A percentile compares a stretch with the other conserved stretches of the same genome.
Conservation (phyloP, 257 asterid species). For the Sherardia arvensis region DNA sequence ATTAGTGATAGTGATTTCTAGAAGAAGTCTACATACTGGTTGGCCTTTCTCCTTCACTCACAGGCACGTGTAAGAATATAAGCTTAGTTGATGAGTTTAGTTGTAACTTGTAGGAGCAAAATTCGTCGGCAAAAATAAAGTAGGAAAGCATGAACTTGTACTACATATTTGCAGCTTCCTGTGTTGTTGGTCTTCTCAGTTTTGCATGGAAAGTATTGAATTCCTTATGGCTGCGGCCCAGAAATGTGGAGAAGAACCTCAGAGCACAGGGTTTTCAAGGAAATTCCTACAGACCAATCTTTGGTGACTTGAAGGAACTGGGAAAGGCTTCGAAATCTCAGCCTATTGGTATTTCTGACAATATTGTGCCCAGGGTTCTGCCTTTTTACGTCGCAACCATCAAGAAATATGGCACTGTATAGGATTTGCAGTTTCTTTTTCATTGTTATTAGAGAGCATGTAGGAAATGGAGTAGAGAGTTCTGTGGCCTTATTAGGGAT, state of each 20-base stretch:
- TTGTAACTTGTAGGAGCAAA: no score
- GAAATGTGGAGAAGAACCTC: slow-evolving; percentile 3
- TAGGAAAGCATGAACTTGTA: background rate
- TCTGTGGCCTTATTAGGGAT: no score
- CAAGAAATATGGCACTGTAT: slow-evolving; percentile 24
- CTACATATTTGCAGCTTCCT: background rate
- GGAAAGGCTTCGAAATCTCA: slow-evolving; percentile 3
- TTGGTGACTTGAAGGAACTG: slow-evolving; percentile 10
- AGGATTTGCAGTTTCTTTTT: no score
- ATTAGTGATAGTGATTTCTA: background rate
- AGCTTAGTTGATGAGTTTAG: no score
- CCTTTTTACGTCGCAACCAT: slow-evolving; percentile 13
- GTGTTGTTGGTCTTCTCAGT: background rate
- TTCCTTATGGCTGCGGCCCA: slow-evolving; percentile 9
- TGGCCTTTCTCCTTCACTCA: background rate
- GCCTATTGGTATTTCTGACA: slow-evolving; percentile 19
- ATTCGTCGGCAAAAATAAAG: no score
- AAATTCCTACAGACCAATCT: slow-evolving; percentile 5
- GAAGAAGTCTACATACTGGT: background rate
- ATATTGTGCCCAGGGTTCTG: slow-evolving; percentile 19
- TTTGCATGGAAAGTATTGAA: slow-evolving; percentile 8
- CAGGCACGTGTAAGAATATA: background rate
- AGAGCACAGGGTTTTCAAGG: slow-evolving; percentile 8
- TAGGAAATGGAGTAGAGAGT: no score
- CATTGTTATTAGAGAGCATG: no score